Percentiles rank a stretch among this genome's conserved stretches.
These are phyloP conservation scores for Starmerella geochares DNA, from an alignment of 805 yeast genomes.

Conservation along the genomic window DNA sequence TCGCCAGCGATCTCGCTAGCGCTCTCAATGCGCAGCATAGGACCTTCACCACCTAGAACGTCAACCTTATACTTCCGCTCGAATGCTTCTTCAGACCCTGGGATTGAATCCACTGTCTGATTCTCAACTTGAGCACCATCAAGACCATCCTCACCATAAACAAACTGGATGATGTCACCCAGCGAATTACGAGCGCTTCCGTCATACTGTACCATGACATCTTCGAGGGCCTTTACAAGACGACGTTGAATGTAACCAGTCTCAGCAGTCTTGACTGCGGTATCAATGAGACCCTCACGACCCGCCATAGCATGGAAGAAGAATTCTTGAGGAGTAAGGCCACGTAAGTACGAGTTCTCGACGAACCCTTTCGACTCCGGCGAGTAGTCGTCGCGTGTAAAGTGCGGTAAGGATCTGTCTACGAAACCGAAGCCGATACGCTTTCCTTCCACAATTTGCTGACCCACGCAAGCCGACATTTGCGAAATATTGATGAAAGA, in stretches of 20 bases:
- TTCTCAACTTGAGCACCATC: constrained; percentile 97
- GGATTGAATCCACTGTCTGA: constrained; percentile 89
- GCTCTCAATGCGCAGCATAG: constrained; percentile 66
- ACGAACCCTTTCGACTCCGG: constrained; percentile 98
- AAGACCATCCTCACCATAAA: constrained; percentile 98
- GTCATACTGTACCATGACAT: constrained; percentile 95
- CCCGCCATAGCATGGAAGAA: constrained; percentile 99
- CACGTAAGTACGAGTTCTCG: constrained; percentile 93
- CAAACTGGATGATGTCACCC: constrained; percentile 91
- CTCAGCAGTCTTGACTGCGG: constrained; percentile 98
- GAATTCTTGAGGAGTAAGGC: constrained; percentile 96
- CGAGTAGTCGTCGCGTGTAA: constrained; percentile 95
- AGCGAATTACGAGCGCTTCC: constrained; percentile 96
- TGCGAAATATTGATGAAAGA: constrained; percentile 97
- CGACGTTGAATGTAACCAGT: constrained; percentile 98
- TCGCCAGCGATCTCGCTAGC: constrained; percentile 89
- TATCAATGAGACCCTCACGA: constrained; percentile 98
- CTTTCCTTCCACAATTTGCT: constrained; percentile 98
- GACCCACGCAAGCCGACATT: constrained; percentile 99
- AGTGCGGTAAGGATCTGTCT: constrained; percentile 94
- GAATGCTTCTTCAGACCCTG: constrained; percentile 78
- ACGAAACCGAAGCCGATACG: constrained; percentile 97
- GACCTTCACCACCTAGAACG: constrained; percentile 54
- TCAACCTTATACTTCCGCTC: constrained; percentile 80
- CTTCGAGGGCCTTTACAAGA: constrained; percentile 91